Conservation (phyloP, 805 yeast genomes). For the Pichia thaimueangensis region DNA sequence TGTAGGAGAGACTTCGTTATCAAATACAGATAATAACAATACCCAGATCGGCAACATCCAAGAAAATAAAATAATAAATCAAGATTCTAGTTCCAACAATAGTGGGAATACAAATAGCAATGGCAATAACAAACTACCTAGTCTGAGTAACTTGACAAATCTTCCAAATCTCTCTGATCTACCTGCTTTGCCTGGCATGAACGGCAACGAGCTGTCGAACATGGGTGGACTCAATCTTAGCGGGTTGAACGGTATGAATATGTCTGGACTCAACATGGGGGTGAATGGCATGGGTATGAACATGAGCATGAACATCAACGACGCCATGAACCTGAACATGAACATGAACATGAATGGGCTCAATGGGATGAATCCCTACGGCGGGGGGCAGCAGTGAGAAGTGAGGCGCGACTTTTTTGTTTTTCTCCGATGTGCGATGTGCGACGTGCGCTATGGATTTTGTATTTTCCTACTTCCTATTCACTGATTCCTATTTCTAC, state of each 20-base stretch:
- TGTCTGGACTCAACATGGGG: neutral
- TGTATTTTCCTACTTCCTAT: too few species aligned
- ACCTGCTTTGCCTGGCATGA: conserved; percentile 1
- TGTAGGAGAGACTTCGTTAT: too few species aligned
- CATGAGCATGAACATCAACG: neutral
- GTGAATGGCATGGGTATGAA: neutral
- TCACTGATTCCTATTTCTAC: too few species aligned
- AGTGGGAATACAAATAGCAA: too few species aligned
- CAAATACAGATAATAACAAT: too few species aligned
- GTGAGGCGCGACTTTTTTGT: neutral
- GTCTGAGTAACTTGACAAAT: conserved; percentile 2
- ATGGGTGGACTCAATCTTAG: neutral
- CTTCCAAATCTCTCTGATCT: conserved; percentile 2
- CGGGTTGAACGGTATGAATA: neutral
- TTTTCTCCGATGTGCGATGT: neutral
- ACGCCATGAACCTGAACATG: neutral
- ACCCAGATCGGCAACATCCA: too few species aligned
- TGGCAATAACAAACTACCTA: conserved; percentile 1
- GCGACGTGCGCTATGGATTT: too few species aligned
- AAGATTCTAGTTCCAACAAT: too few species aligned
- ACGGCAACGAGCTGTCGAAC: neutral
- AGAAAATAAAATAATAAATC: too few species aligned
- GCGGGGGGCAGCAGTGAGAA: neutral
- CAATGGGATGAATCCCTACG: conserved; percentile 2
- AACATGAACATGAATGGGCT: neutral